phyloP scores from a whole-genome alignment of 495 filamentous ascomycete species.

The Cercophora samala region DNA sequence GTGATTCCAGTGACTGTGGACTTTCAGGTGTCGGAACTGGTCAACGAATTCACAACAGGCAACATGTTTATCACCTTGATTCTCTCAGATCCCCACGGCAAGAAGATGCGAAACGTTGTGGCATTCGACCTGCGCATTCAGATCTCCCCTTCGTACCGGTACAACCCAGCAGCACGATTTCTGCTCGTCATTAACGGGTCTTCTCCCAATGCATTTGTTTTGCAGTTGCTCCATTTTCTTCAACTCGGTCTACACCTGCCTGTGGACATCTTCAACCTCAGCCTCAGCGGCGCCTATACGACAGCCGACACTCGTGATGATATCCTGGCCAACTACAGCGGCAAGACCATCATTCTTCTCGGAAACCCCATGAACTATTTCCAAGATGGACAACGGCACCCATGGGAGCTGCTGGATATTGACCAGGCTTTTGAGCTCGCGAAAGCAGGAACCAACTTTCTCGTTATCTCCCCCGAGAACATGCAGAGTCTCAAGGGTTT shows the following conservation, averaged over 20 bases:
- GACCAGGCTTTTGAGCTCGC: slow-evolving; percentile 17
- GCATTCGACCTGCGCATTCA: slow-evolving; percentile 27
- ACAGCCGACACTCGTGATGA: slow-evolving; percentile 11
- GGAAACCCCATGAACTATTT: slow-evolving; percentile 31
- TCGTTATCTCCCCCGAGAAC: slow-evolving; percentile 22
- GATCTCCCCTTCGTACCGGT: slow-evolving; percentile 26
- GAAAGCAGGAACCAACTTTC: slow-evolving; percentile 23
- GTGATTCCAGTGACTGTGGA: slow-evolving; percentile 20
- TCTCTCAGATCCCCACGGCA: slow-evolving; percentile 22
- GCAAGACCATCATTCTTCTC: slow-evolving; percentile 29
- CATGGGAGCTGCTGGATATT: slow-evolving; percentile 26
- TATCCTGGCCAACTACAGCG: slow-evolving; percentile 22
- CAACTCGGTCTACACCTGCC: slow-evolving; percentile 15
- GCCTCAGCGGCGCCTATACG: slow-evolving; percentile 24
- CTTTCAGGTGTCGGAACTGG: slow-evolving; percentile 21
- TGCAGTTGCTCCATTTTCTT: slow-evolving; percentile 23
- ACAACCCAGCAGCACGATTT: slow-evolving; percentile 23
- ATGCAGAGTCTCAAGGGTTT: slow-evolving; percentile 22
- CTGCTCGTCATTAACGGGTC: slow-evolving; percentile 28
- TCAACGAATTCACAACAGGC: slow-evolving; percentile 21
- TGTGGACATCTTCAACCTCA: slow-evolving; percentile 31
- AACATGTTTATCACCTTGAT: slow-evolving; percentile 23
- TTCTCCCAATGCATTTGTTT: slow-evolving; percentile 23
- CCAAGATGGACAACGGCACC: slow-evolving; percentile 22
- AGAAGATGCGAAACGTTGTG: slow-evolving; percentile 15